These are phyloP conservation scores for Candida pseudocylindracea DNA, from an alignment of 1,139 yeast genomes.

Conservation along the genomic window DNA sequence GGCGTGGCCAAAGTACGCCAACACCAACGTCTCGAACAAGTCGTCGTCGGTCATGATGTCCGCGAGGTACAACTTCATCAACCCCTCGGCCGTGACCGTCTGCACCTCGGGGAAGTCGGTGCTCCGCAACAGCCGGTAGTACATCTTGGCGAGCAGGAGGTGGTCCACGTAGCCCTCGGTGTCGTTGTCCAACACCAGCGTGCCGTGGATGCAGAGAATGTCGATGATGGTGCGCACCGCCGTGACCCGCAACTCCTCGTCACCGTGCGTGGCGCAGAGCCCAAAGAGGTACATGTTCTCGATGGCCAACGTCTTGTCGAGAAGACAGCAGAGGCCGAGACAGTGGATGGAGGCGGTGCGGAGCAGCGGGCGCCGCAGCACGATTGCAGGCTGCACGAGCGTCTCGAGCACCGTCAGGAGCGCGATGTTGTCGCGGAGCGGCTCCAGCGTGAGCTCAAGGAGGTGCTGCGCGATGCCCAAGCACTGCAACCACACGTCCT, in stretches of 20 bases:
- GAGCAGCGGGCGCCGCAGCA: slow-evolving; percentile 33
- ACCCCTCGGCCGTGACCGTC: slow-evolving; percentile 68
- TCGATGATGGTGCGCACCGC: slow-evolving; percentile 60
- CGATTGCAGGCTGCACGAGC: slow-evolving; percentile 56
- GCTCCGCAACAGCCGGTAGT: slow-evolving; percentile 40
- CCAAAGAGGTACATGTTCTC: slow-evolving; percentile 29
- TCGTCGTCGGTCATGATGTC: slow-evolving; percentile 17
- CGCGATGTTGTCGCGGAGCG: slow-evolving; percentile 42
- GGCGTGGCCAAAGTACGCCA: slow-evolving; percentile 54
- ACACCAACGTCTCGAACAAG: slow-evolving; percentile 45
- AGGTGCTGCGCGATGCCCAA: slow-evolving; percentile 49
- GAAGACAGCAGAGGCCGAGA: slow-evolving; percentile 56
- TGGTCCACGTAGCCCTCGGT: slow-evolving; percentile 31
- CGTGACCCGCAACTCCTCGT: slow-evolving; percentile 32
- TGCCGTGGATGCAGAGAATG: slow-evolving; percentile 57
- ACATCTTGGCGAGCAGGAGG: slow-evolving; percentile 36
- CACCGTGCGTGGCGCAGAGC: slow-evolving; percentile 29
- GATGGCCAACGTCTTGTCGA: slow-evolving; percentile 43
- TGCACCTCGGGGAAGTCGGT: slow-evolving; percentile 44
- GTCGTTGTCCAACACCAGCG: slow-evolving; percentile 37
- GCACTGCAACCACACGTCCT: slow-evolving; percentile 38
- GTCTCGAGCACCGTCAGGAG: slow-evolving; percentile 55
- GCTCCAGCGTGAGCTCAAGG: slow-evolving; percentile 24
- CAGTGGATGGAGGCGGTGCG: slow-evolving; percentile 21
- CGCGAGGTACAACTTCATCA: slow-evolving; percentile 63